Evolutionary conservation across 2,329 filamentous ascomycete species (phyloP).

Genomic region (Lachnellula cervina): DNA sequence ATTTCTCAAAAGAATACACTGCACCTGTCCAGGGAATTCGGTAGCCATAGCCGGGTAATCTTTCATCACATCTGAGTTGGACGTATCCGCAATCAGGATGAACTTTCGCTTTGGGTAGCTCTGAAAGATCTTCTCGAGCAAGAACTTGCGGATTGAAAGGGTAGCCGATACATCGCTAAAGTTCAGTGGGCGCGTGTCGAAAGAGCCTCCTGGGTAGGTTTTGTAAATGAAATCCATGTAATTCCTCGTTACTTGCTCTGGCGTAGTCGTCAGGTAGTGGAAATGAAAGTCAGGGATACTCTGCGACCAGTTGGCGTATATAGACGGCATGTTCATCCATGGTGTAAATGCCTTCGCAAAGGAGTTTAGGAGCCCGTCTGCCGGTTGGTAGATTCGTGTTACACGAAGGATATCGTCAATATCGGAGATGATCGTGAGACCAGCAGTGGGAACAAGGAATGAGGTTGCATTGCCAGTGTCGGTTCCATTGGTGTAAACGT

Average conservation of each 20-base stretch:
- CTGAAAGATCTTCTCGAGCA: slow-evolving; percentile 67
- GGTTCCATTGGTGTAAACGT: slow-evolving; percentile 62
- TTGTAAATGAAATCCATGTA: slow-evolving; percentile 80
- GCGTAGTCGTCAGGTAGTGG: slow-evolving; percentile 77
- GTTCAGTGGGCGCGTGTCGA: slow-evolving; percentile 70
- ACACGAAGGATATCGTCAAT: slow-evolving; percentile 78
- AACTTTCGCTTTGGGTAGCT: slow-evolving; percentile 73
- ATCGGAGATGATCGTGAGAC: slow-evolving; percentile 69
- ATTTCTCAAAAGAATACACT: slow-evolving; percentile 74
- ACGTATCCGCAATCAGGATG: slow-evolving; percentile 70
- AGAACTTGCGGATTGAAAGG: slow-evolving; percentile 62
- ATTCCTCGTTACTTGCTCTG: slow-evolving; percentile 69
- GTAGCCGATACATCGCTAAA: slow-evolving; percentile 72
- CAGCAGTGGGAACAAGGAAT: slow-evolving; percentile 66
- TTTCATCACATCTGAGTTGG: slow-evolving; percentile 71
- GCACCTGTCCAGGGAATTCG: slow-evolving; percentile 65
- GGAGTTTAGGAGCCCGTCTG: slow-evolving; percentile 69
- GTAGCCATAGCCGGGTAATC: slow-evolving; percentile 57
- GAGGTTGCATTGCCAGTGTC: slow-evolving; percentile 68
- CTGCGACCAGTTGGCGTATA: slow-evolving; percentile 71
- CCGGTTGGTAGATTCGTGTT: slow-evolving; percentile 74
- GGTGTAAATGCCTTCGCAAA: slow-evolving; percentile 66
- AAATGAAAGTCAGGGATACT: slow-evolving; percentile 66
- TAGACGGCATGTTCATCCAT: slow-evolving; percentile 76
- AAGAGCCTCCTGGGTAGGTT: slow-evolving; percentile 68